A percentile compares a stretch with the other conserved stretches of the same genome.
These are phyloP conservation scores for Eutypa lata DNA, from an alignment of 2,329 filamentous ascomycete species.

Conservation along the genomic window DNA sequence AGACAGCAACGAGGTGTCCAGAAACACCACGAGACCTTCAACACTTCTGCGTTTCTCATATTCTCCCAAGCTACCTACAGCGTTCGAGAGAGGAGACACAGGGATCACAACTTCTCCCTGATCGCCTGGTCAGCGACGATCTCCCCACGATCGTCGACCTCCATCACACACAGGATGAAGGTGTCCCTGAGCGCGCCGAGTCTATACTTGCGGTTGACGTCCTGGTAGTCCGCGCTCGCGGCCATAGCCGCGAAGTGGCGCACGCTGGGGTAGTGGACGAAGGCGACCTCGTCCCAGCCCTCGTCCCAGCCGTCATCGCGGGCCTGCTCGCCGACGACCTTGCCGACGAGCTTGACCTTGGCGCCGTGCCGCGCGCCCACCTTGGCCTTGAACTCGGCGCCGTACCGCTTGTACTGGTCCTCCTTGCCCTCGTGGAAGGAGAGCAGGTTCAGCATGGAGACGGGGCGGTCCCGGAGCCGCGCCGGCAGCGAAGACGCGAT, in stretches of 20 bases:
- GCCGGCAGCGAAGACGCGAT: constrained; percentile 31
- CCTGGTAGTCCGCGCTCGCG: constrained; percentile 20
- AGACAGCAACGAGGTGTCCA: no score
- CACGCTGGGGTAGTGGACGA: constrained; percentile 63
- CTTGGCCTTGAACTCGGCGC: constrained; percentile 44
- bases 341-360: constrained; percentile 59
- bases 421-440: constrained; percentile 53
- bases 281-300: constrained; percentile 61
- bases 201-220: constrained; percentile 17
- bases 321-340: constrained; percentile 37
- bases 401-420: constrained; percentile 54
- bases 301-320: constrained; percentile 10
- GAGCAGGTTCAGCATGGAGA: constrained; percentile 63
- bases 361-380: constrained; percentile 54
- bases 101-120: constrained; percentile 8
- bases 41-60: no score
- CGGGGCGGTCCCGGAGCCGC: constrained; percentile 34
- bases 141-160: constrained; percentile 19
- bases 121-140: constrained; percentile 2
- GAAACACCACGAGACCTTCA: no score
- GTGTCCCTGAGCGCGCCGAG: constrained; percentile 22
- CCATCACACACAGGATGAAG: constrained; percentile 21
- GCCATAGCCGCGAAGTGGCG: constrained; percentile 56
- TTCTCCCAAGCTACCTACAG: no score
- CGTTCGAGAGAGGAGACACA: background rate